Base-by-base conservation (phyloP, 352 stramenopile species). In the Phytophthora europaea region DNA sequence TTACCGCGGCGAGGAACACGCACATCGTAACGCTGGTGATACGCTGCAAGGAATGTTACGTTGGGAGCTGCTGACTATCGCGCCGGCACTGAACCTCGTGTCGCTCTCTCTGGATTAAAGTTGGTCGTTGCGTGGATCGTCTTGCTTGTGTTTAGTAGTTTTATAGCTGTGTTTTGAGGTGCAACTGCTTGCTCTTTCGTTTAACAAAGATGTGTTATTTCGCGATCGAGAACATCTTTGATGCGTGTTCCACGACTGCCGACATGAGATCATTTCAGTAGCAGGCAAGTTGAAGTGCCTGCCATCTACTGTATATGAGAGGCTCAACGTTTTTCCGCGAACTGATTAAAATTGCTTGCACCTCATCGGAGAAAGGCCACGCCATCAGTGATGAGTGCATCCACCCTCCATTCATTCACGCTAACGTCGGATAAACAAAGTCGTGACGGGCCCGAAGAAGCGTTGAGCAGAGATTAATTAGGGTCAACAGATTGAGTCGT, bases 21-120 rank as follows among this genome's bases (percentile, higher is more conserved):
- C 81, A 13, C 75, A 80, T 16, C 78, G 79, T 10, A 88, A 81
- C 62, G 76, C 81, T 1, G 73, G 62, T 3, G 81, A 88, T 45
- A 83, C 77, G 26, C 50, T 88, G 47, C 68, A 82, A 23, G 74
- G 69, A 1, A 73, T 84, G 65, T 50, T 88, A 51, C 76, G 79
- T 5, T 87, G 80, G 80, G 80, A 87, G 47, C 47, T 78, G 62
- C 56, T 82, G 43, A 78, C 70, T 38, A 85, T 87, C 36, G 73
- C 67, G 4, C 80, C 80, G 8, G 80, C 70, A 43, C 18, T 81
- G 12, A 78, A 77, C 43, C 73, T 80, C 55, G 73, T 80, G 50
- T 80, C 73, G 26, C 69, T 80, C 26, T 75, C 63, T 28, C 31
- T 79, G 36, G 54, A 72, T 22, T 79, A 61, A 67, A 45, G 4